Base-by-base conservation (phyloP, 805 yeast species). In the Isabelozyma heimii region DNA sequence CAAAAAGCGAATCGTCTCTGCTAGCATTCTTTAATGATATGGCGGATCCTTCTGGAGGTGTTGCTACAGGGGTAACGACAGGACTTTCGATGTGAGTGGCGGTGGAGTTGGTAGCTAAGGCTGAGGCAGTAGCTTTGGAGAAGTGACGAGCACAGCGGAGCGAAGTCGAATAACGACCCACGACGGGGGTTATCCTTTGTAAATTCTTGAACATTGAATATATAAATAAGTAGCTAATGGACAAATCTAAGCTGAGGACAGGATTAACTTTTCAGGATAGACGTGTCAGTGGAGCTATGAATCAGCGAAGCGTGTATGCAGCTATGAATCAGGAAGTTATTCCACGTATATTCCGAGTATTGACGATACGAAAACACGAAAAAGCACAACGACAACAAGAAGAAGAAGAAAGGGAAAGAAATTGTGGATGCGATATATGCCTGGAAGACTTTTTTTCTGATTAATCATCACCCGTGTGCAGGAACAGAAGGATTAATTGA, bases 1-100 rank as follows among this genome's bases (percentile, higher is more conserved):
- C 95, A 58, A 73, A 70, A 42, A 69, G 52, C 27, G 74, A 65
- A 27, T 71, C 73, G 58, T 77, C 81, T 51, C 83, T 66, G 37
- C 67, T 56, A 38, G 80, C 77, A 44, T 63, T 72, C 52, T 70
- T 71, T 50, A 81, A 62, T 3, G 76, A 60, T 39, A 81, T 57
- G 26, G 69, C n/a, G 9, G 81, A 74, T 4, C 84, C 83, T 20
- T 61, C 62, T 1, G 83, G 83, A 8, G 82, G 81, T 41, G 49
- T 40, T 16, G 55, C 52, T 10, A 49, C 37, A 8, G 59, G 50
- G 1, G 61, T 44, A 8, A 53, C 60, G 20, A 53, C 49, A 14
- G 58, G 55, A 26, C 66, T 59, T 14, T 60, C 47, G 8, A 49
- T 50, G 48, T 57, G 64, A 37, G 50, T 28, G 40, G 49, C 39